Evolutionary conservation across 169 alveolate genomes (phyloP), one percentile per base, ranked within the genome.

Genomic region (Toxoplasma gondii): DNA sequence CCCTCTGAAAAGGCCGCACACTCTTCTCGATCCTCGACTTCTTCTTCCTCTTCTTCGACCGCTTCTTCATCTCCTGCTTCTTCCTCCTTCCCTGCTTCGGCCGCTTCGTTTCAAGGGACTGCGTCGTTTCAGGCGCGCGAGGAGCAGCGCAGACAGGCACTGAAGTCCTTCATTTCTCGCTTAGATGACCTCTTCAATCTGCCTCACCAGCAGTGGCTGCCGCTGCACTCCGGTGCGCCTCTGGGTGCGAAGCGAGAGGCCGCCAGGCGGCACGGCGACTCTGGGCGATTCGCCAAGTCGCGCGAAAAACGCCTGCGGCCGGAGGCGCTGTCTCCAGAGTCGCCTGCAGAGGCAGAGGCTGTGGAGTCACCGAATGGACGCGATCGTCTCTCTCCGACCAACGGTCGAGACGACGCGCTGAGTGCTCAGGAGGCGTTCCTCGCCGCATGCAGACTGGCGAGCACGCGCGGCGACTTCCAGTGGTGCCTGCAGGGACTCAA

Each of bases 191-290:
- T 82, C 5, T 82, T 82, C 24, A 12, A 82, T 36, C 69, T 43
- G 34, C 58, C 90, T 29, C 90, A 82, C 38, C 90, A 82, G 90
- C 90, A 82, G 67, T 82, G 90, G 90, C 67, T 82, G 90, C 90
- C 90, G 12, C 12, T 19, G 10, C 67, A 12, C 24, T 17, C 90
- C 24, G 53, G 69, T 17, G n/a, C 36, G 53, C 90, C 90, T 19
- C 90, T 82, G 17, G 90, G 90, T 1, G n/a, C 90, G 16, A 82
- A 44, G 90, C n/a, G 67, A 9, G 38, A 4, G 36, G 90, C 10
- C 5, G 67, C n/a, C 49, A 34, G 54, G 34, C 34, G 44, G 22
- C 22, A 49, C 58, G 58, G 58, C n/a, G n/a, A n/a, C n/a, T n/a
- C n/a, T 17, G 70, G 70, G 24, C 16, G n/a, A 58, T 16, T 24